phyloP scores from a whole-genome alignment of 1,284 basidiomycete genomes.

The Malassezia yamatoensis region DNA sequence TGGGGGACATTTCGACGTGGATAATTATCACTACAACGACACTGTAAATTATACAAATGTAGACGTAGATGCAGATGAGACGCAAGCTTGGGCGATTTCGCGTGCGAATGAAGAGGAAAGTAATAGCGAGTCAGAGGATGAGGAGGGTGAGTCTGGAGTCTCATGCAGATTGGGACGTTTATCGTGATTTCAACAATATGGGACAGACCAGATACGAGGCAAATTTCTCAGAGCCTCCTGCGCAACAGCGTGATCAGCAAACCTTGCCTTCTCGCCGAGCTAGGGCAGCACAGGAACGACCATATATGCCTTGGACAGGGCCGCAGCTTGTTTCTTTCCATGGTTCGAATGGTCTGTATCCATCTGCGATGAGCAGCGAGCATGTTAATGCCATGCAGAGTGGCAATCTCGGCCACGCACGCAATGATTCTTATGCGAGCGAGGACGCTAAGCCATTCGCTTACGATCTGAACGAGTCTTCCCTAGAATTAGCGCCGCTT shows the following conservation, averaged over 20 bases:
- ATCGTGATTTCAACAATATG: slow-evolving; percentile 16
- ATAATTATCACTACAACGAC: not conserved
- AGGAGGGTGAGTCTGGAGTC: not conserved
- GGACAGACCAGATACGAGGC: not conserved
- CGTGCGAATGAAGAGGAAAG: slow-evolving; percentile 1
- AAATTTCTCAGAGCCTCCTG: not conserved
- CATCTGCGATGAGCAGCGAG: not conserved
- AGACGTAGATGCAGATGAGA: not conserved
- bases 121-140: not conserved
- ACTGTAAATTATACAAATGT: not conserved
- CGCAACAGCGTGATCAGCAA: not conserved
- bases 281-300: not conserved
- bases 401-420: not conserved
- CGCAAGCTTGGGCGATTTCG: slow-evolving; percentile 6
- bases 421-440: not conserved
- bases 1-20: not conserved
- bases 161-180: slow-evolving; percentile 15
- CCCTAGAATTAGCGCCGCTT: slow-evolving; percentile 7
- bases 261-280: not conserved
- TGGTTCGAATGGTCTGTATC: not conserved
- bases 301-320: not conserved
- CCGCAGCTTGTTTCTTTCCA: slow-evolving; percentile 6
- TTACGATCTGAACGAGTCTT: slow-evolving; percentile 2
- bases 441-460: slow-evolving; percentile 3
- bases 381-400: not conserved